Conservation (phyloP, 495 filamentous ascomycete genomes). For the Aspergillus campestris region DNA sequence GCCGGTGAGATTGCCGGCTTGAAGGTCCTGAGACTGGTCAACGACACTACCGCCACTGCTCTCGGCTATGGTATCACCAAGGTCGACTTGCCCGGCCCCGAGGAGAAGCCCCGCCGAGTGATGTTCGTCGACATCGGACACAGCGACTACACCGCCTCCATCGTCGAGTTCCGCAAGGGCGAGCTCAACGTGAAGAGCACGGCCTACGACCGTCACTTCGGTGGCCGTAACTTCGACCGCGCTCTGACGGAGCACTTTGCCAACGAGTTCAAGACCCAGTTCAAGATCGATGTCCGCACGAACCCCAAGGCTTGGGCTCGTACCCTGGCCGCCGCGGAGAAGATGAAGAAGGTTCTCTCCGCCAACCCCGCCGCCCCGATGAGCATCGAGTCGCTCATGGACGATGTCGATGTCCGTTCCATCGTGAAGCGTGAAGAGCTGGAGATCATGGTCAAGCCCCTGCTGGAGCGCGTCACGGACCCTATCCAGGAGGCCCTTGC, state of each 20-base stretch:
- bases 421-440: conserved; percentile 93
- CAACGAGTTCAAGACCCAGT: conserved; percentile 88
- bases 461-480: conserved; percentile 62
- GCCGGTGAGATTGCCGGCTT: conserved; percentile 91
- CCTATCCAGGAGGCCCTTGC: conserved; percentile 86
- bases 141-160: conserved; percentile 87
- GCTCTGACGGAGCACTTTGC: conserved; percentile 90
- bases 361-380: conserved; percentile 90
- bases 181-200: conserved; percentile 90
- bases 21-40: conserved; percentile 88
- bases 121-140: conserved; percentile 94
- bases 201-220: conserved; percentile 92
- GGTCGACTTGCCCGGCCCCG: conserved; percentile 74
- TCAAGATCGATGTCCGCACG: conserved; percentile 79
- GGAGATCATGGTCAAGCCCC: conserved; percentile 79
- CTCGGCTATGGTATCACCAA: conserved; percentile 98
- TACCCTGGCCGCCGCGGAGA: conserved; percentile 82
- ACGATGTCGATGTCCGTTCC: conserved; percentile 83
- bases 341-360: conserved; percentile 97
- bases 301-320: conserved; percentile 85
- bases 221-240: conserved; percentile 95
- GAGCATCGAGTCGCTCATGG: conserved; percentile 98
- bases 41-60: conserved; percentile 94
- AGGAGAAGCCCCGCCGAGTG: conserved; percentile 90
- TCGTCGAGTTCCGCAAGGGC: conserved; percentile 96